A percentile compares a stretch with the other conserved stretches of the same genome.
These are phyloP conservation scores for Corymbia maculata DNA, from an alignment of 345 rosid genomes.

Conservation along the genomic window DNA sequence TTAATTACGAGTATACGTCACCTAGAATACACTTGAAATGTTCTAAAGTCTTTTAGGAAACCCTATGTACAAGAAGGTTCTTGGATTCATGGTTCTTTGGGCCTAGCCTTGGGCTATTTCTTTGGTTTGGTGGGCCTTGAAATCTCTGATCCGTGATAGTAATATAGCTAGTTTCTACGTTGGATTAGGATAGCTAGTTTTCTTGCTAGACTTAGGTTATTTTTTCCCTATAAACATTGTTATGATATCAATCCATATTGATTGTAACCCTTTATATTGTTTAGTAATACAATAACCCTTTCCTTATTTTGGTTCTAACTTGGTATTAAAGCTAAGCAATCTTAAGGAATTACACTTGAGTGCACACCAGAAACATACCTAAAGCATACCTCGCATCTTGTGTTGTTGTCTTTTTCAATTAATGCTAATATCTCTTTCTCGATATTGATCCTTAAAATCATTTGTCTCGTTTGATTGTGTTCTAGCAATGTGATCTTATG, in stretches of 20 bases:
- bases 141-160: not conserved
- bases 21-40: not conserved
- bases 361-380: not conserved
- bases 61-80: not conserved
- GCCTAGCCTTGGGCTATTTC: not conserved
- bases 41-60: not conserved
- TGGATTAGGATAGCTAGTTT: not conserved
- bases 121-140: not conserved
- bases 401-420: not conserved
- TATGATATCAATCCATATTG: not conserved
- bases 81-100: not conserved
- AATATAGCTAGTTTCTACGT: not conserved
- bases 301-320: not conserved
- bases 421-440: not conserved
- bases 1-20: not conserved
- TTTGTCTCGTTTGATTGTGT: not conserved
- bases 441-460: not conserved
- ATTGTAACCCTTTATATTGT: not conserved
- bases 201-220: not conserved
- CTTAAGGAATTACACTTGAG: not conserved
- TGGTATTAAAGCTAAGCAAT: not conserved
- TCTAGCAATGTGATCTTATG: not conserved
- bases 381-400: not conserved
- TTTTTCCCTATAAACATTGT: not conserved
- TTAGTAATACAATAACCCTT: not conserved